These are phyloP conservation scores for Calonectria naviculata DNA, from an alignment of 2,329 filamentous ascomycete species.

Conservation along the genomic window DNA sequence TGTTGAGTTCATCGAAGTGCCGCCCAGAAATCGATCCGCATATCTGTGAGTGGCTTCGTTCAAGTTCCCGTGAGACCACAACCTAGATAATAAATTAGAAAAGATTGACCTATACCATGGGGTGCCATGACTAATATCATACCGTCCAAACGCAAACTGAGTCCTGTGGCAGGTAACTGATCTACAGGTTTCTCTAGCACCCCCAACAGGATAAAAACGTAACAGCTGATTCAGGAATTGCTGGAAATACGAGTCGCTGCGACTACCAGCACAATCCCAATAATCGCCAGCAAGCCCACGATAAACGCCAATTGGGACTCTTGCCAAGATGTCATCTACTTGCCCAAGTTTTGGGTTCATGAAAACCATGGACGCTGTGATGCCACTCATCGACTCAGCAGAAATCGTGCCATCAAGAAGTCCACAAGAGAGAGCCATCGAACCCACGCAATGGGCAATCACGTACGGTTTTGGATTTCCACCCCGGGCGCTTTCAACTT, in stretches of 20 bases:
- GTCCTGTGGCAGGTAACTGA: conserved; percentile 72
- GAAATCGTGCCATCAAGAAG: conserved; percentile 72
- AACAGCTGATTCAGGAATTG: conserved; percentile 64
- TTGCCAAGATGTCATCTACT: conserved; percentile 24
- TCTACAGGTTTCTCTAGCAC: conserved; percentile 67
- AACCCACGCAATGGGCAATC: conserved; percentile 73
- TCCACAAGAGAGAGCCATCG: conserved; percentile 66
- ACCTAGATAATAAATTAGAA: conserved; percentile 22
- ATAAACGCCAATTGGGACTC: conserved; percentile 24
- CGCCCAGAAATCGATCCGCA: conserved; percentile 71
- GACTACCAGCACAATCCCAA: conserved; percentile 32
- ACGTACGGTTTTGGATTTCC: conserved; percentile 59
- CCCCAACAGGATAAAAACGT: conserved; percentile 64
- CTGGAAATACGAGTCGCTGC: conserved; percentile 54
- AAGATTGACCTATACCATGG: neutral
- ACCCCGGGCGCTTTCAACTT: conserved; percentile 39
- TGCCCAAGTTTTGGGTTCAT: conserved; percentile 62
- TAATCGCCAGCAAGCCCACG: conserved; percentile 23
- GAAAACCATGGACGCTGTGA: conserved; percentile 71
- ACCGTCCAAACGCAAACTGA: conserved; percentile 68
- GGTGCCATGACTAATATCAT: neutral
- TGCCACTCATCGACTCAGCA: conserved; percentile 65
- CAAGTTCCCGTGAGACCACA: conserved; percentile 73
- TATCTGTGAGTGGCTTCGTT: conserved; percentile 74
- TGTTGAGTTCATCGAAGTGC: conserved; percentile 66